Base-by-base conservation (phyloP, 345 rosid species). In the Brassica juncea region DNA sequence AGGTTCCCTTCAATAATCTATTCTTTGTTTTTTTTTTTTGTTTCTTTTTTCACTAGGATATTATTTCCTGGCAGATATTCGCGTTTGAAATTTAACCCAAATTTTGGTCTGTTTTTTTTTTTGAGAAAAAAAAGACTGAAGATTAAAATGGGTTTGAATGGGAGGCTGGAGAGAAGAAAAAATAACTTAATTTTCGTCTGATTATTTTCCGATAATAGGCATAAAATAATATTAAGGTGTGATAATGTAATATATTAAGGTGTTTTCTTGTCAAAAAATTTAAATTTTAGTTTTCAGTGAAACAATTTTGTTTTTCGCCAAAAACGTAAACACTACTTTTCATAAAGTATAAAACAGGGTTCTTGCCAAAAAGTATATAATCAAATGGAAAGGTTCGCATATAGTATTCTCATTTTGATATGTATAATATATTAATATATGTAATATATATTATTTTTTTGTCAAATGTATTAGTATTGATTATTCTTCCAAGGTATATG, bases 1-100 rank as follows among this genome's bases (percentile, higher is more conserved):
- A 86, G 94, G 90, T 91, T 84, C 57, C 16, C 0, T 47, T 47
- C 55, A 4, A 14, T 34, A 16, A 11, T 16, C 47, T 32, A 11
- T 34, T 19, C 10, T 10, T 42, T 11, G 4, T 23, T 11, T 6
- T 10, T 23, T 10, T 23, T 37, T 8, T 54, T 32, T 32, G 37
- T 32, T 32, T 32, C 2, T 31, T 31, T 31, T 14, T 1, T 32
- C 15, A 28, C 4, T 6, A 34, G 8, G 0, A 34, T 4, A 32
- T 0, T 11, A 35, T 58, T 71, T 71, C 35, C 49, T 1, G 3
- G 19, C 21, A 31, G 31, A 31, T 54, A 70, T 54, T 70, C 12
- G 16, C 6, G 15, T 28, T 28, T 9, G 44, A 70, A 49, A 39
- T 15, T 44, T 6, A 71, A 54, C 15, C 59, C 71, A 77, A 70